phyloP scores from a whole-genome alignment of 768 basidiomycete genomes.

The Pleurotus platypus region DNA sequence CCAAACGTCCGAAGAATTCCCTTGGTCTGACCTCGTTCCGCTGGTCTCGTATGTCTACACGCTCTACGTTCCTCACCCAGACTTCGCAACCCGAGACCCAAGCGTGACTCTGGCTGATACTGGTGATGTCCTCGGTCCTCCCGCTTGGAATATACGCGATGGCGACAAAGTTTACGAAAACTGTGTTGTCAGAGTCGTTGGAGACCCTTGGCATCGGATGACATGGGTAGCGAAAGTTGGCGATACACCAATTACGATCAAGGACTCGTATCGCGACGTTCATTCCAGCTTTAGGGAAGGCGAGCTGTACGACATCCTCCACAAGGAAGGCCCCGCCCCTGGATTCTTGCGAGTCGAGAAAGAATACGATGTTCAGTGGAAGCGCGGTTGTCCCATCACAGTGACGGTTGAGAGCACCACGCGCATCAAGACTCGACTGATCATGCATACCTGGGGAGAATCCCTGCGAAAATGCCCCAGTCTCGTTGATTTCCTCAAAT shows the following conservation, averaged over 20 bases:
- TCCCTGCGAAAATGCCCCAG: not conserved
- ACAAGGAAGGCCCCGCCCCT: too few species aligned
- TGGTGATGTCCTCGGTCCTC: too few species aligned
- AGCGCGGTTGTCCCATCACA: not conserved
- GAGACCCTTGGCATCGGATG: slow-evolving; percentile 4
- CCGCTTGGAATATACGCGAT: too few species aligned
- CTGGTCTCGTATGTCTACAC: slow-evolving; percentile 7
- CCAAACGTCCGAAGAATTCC: not conserved
- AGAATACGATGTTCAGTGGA: too few species aligned
- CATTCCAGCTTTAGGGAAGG: not conserved
- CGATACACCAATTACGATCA: not conserved
- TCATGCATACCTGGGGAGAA: not conserved
- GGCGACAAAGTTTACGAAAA: too few species aligned
- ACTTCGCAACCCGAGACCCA: not conserved
- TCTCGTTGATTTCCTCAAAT: not conserved
- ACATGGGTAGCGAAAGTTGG: not conserved
- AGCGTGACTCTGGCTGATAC: too few species aligned
- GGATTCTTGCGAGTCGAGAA: too few species aligned
- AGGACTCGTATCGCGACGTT: too few species aligned
- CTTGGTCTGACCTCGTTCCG: not conserved
- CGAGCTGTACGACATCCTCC: too few species aligned
- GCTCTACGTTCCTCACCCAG: slow-evolving; percentile 6
- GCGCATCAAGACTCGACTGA: not conserved
- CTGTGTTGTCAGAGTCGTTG: slow-evolving; percentile 2
- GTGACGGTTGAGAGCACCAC: not conserved